phyloP scores from a whole-genome alignment of 495 filamentous ascomycete species.

The Podospora didyma region DNA sequence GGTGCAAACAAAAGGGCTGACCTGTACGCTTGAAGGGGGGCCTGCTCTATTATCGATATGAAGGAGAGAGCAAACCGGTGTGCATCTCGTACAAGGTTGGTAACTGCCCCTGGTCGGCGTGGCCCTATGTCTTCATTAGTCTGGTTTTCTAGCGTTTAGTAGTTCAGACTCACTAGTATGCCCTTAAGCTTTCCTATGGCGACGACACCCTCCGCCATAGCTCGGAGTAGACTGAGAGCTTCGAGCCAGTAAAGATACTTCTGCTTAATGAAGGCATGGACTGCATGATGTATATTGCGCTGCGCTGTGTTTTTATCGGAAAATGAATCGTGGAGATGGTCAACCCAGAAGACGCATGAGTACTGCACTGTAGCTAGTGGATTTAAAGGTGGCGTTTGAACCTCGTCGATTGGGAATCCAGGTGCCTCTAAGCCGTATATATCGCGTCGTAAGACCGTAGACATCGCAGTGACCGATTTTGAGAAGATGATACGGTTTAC shows the following conservation, averaged over 20 bases:
- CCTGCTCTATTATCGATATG: conserved; percentile 20
- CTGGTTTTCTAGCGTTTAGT: not conserved
- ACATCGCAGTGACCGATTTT: conserved; percentile 22
- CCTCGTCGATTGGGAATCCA: conserved; percentile 12
- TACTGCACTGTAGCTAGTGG: conserved; percentile 30
- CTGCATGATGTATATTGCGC: not conserved
- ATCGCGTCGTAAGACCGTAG: conserved; percentile 8
- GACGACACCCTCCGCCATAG: conserved; percentile 20
- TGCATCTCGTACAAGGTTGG: conserved; percentile 13
- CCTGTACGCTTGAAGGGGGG: conserved; percentile 14
- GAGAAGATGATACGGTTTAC: conserved; percentile 20
- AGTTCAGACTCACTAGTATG: conserved; percentile 14
- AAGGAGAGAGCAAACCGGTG: conserved; percentile 27
- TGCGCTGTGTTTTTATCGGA: not conserved
- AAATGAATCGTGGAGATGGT: conserved; percentile 27
- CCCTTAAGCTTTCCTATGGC: conserved; percentile 19
- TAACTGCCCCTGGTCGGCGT: not conserved
- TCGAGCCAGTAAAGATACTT: conserved; percentile 23
- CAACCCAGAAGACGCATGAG: conserved; percentile 36
- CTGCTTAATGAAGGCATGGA: conserved; percentile 2
- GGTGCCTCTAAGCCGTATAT: conserved; percentile 14
- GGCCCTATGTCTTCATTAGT: conserved; percentile 7
- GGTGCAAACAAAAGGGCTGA: conserved; percentile 9
- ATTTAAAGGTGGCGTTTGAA: conserved; percentile 22
- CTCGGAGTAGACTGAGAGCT: conserved; percentile 30